Conservation (phyloP, 495 filamentous ascomycete species). For the Hyaloscypha bicolor region DNA sequence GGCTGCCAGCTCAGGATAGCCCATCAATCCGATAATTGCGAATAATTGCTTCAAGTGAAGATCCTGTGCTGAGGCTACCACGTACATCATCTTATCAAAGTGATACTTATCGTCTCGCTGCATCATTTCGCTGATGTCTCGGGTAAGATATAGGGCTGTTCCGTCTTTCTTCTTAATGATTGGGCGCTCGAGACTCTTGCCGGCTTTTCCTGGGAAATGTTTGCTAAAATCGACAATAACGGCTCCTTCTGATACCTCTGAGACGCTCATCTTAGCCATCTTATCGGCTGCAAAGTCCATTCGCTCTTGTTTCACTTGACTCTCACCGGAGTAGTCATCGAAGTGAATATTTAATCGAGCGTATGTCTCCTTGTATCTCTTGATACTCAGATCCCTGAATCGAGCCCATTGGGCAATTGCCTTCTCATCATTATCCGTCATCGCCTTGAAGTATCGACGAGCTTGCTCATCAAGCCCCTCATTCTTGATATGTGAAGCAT, state of each 20-base stretch:
- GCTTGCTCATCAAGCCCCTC: conserved; percentile 64
- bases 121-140: conserved; percentile 66
- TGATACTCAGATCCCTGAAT: conserved; percentile 89
- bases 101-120: conserved; percentile 60
- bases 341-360: conserved; percentile 88
- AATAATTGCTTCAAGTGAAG: conserved; percentile 65
- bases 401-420: conserved; percentile 81
- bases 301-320: conserved; percentile 80
- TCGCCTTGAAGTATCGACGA: conserved; percentile 83
- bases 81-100: conserved; percentile 73
- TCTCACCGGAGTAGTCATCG: conserved; percentile 93
- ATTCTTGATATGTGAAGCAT: conserved; percentile 46
- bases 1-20: conserved; percentile 57
- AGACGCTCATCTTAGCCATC: conserved; percentile 73
- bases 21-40: conserved; percentile 64
- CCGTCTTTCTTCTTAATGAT: conserved; percentile 63
- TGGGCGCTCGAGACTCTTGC: conserved; percentile 57
- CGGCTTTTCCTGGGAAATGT: conserved; percentile 60
- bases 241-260: conserved; percentile 84
- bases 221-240: conserved; percentile 86
- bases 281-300: conserved; percentile 69
- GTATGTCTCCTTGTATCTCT: conserved; percentile 80
- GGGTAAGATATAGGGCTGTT: conserved; percentile 65
- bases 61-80: conserved; percentile 63
- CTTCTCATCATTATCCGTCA: conserved; percentile 78